Base-by-base conservation (phyloP, 2,329 filamentous ascomycete genomes). In the Calcarisporium arbuscula region DNA sequence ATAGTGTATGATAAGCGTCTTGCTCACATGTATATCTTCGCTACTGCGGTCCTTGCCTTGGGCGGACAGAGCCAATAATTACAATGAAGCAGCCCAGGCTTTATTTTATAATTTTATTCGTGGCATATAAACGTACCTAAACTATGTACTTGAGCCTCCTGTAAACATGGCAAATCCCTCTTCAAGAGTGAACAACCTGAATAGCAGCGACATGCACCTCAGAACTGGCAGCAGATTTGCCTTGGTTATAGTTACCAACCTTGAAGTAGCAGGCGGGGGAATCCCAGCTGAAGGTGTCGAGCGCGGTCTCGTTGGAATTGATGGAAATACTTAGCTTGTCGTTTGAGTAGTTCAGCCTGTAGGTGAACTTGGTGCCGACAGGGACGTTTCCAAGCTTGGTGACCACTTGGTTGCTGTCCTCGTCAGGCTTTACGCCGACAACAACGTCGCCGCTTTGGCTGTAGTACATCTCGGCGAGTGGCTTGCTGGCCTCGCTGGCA, bases 111-210 rank as follows among this genome's bases (percentile, higher is more conserved):
- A n/a, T n/a, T n/a, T n/a, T n/a, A n/a, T n/a, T n/a, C n/a, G n/a
- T n/a, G n/a, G n/a, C n/a, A n/a, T n/a, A n/a, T n/a, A n/a, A n/a
- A n/a, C n/a, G n/a, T n/a, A n/a, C n/a, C n/a, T n/a, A n/a, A n/a
- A n/a, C n/a, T n/a, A n/a, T n/a, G n/a, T n/a, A n/a, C n/a, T n/a
- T n/a, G n/a, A n/a, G n/a, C n/a, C n/a, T n/a, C n/a, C n/a, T n/a
- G n/a, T n/a, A n/a, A n/a, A n/a, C n/a, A n/a, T n/a, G n/a, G n/a
- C n/a, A n/a, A n/a, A n/a, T n/a, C n/a, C n/a, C n/a, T n/a, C n/a
- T n/a, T 83, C 35, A 79, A 84, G 53, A 79, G n/a, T 38, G 36
- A 18, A 27, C 25, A 14, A 48, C 42, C 4, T 26, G 33, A 20
- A 51, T 46, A 12, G 38, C 15, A 26, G 38, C 50, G 28, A 51